Percentiles rank a stretch among this genome's conserved stretches.
Evolutionary conservation across 2,329 filamentous ascomycete species (phyloP).

Genomic region (Colletotrichum salicis): DNA sequence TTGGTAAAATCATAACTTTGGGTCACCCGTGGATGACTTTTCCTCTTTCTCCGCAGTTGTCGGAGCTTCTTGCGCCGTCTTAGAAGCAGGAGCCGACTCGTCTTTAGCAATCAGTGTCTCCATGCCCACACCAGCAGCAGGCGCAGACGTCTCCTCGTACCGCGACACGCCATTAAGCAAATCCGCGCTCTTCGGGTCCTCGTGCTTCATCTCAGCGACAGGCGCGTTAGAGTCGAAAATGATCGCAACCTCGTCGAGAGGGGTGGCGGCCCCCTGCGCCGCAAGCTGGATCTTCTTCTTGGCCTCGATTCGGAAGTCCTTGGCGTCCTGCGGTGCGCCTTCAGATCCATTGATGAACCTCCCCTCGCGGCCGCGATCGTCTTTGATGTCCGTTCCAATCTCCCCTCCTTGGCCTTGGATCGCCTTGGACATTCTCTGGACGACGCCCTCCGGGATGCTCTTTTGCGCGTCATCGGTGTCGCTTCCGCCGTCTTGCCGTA

Average conservation of each 20-base stretch:
- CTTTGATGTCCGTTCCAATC: conserved; percentile 29
- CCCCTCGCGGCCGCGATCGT: conserved; percentile 29
- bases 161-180: not conserved
- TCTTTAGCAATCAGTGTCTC: not conserved
- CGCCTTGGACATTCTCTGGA: conserved; percentile 7
- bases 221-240: conserved; percentile 24
- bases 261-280: conserved; percentile 18
- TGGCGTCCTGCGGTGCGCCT: conserved; percentile 20
- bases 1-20: conserved; percentile 16
- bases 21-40: not conserved
- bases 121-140: not conserved
- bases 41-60: not conserved
- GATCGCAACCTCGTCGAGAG: conserved; percentile 28
- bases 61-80: not conserved
- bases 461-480: conserved; percentile 2
- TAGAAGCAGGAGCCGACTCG: not conserved
- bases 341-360: conserved; percentile 16
- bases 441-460: not conserved
- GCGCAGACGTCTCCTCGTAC: conserved; percentile 1
- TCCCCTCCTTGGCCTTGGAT: not conserved
- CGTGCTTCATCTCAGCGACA: conserved; percentile 15
- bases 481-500: not conserved
- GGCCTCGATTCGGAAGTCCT: conserved; percentile 27
- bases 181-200: not conserved
- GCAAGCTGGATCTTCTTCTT: conserved; percentile 33